Evolutionary conservation across 768 basidiomycete species (phyloP), one percentile per base, ranked within the genome.

Genomic region (Polyporus arcularius): DNA sequence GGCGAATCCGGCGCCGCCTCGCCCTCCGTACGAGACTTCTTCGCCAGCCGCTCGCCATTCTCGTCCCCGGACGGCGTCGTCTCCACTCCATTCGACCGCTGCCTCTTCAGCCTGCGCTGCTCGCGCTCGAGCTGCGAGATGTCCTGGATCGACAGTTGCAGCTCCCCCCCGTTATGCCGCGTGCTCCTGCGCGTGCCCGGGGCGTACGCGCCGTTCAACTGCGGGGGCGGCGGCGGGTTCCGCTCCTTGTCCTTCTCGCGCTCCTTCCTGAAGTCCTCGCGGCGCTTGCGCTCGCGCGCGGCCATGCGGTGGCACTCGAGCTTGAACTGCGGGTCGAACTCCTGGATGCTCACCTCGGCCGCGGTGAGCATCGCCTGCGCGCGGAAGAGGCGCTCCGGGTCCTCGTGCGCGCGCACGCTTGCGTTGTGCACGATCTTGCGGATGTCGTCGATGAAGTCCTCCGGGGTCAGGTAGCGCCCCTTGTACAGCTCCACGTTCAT

Each of bases 271-370:
- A 69, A 70, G 61, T 85, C 87, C 9, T 83, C 82, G 60, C 85
- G 73, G 66, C 90, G 79, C 74, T 86, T 83, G 60, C 85, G 76
- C 70, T 96, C 91, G 53, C 88, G 79, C 41, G 74, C 80, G 14
- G 92, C 90, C 91, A 96, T 95, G 64, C 91, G 81, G 71, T 90
- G 88, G 72, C 96, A 98, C 72, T 98, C 96, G 31, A 86, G 59
- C 53, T 79, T 78, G 72, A 97, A 89, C 54, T 84, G 80, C 0
- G 82, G 80, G 68, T 96, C 95, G 66, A 95, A 93, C 68, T 92
- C 90, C 67, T 90, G 85, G 57, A 94, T 84, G 77, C 91, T 88
- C 64, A 96, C 89, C 70, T 97, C 81, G 1, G 92, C 81, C 16
- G 92, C 89, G 26, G 86, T 93, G 63, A 87, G 84, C 93, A 99